Base-by-base conservation (phyloP, 345 rosid species). In the Sonneratia caseolaris region DNA sequence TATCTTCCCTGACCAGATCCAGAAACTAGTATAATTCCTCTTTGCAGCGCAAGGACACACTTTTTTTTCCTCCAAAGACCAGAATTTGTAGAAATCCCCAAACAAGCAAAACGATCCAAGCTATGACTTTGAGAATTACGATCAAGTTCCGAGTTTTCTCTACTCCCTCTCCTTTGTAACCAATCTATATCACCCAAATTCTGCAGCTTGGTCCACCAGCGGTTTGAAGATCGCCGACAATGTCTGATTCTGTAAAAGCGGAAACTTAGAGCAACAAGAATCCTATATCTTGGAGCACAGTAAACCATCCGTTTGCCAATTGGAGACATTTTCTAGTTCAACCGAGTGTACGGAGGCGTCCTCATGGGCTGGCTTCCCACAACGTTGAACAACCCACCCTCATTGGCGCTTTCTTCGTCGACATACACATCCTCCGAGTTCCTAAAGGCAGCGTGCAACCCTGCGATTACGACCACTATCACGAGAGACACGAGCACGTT, bases 351-450 rank as follows among this genome's bases (percentile, higher is more conserved):
- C 5, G 77, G 70, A 74, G 83, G 75, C 32, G 80, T 75, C 40
- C 85, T 76, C 75, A 77, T 71, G 22, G 86, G 87, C 70, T 64
- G 84, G 71, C 76, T 82, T 21, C 86, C 89, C n/a, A 82, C 90
- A 64, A 81, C 84, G 3, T 93, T 84, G 12, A 78, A 79, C 79
- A 93, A 76, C 7, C 97, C 96, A 69, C 88, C 86, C 37, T 80
- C 88, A 5, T 77, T 87, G 0, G 85, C 91, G 68, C 72, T 73
- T 70, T 88, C 96, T 76, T 83, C 90, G 43, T 84, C 89, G 68
- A 90, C 81, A 81, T 87, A 87, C 88, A 94, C 82, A 83, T 87
- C 95, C 66, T 86, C 89, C 0, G 87, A 85, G 57, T 55, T 76
- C 72, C 97, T 82, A 21, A 91, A 79, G 27, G 84, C 86, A 0